phyloP scores from a whole-genome alignment of 2,329 filamentous ascomycete genomes.

The Dactylellina leptospora region DNA sequence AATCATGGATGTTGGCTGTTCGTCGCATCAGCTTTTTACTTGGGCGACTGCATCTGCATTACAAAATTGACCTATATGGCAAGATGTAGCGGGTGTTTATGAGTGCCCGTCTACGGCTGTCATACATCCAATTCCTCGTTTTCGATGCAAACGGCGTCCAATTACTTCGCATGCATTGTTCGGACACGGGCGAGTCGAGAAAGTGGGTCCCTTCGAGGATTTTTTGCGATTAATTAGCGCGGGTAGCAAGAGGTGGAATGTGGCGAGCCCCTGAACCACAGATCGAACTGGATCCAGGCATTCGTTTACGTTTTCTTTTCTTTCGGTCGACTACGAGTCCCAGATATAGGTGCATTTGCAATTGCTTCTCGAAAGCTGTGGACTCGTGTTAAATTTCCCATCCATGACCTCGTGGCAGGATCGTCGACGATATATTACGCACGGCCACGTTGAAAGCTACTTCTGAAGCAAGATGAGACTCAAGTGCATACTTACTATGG shows the following conservation, averaged over 20 bases:
- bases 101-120: slow-evolving; percentile 19
- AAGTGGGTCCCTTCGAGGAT: slow-evolving; percentile 49
- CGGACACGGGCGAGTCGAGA: slow-evolving; percentile 27
- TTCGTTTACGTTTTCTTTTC: slow-evolving; percentile 19
- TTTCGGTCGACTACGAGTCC: slow-evolving; percentile 1
- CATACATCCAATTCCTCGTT: slow-evolving; percentile 3
- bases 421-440: slow-evolving; percentile 29
- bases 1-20: slow-evolving; percentile 28
- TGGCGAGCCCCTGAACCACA: slow-evolving; percentile 53
- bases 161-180: slow-evolving; percentile 22
- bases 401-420: slow-evolving; percentile 41
- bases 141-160: slow-evolving; percentile 7
- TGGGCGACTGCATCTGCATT: slow-evolving; percentile 36
- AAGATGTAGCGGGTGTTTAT: slow-evolving; percentile 21
- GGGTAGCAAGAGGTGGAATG: slow-evolving; percentile 47
- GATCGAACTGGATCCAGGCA: slow-evolving; percentile 30
- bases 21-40: slow-evolving; percentile 18
- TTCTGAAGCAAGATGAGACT: slow-evolving; percentile 26
- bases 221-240: slow-evolving; percentile 53
- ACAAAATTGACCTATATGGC: slow-evolving; percentile 37
- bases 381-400: background rate
- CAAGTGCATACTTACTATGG: slow-evolving; percentile 15
- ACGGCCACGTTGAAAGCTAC: slow-evolving; percentile 31
- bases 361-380: background rate
- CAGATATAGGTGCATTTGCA: background rate